Percentiles rank a stretch among this genome's conserved stretches.
phyloP scores from a whole-genome alignment of 106 monocot genomes.

The Acorus calamus region DNA sequence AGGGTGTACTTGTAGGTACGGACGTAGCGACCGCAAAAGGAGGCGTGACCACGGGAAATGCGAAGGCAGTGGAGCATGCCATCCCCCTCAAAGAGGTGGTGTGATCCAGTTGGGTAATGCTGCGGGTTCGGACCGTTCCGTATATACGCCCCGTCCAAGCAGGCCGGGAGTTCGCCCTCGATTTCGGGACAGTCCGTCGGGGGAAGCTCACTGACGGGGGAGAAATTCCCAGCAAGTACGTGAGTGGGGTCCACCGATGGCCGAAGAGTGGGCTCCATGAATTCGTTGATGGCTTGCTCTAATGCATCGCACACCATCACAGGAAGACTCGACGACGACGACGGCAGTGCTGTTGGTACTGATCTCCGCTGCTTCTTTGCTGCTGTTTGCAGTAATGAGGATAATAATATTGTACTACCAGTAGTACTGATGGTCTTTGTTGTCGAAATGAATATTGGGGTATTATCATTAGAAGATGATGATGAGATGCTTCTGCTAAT shows the following conservation, averaged over 20 bases:
- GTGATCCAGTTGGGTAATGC: conserved; percentile 2
- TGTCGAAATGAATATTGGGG: too few relatives aligned
- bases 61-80: conserved; percentile 8
- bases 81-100: conserved; percentile 18
- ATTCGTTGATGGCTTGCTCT: conserved; percentile 7
- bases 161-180: background rate
- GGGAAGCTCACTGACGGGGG: conserved; percentile 9
- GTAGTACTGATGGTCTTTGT: too few relatives aligned
- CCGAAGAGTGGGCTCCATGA: conserved; percentile 8
- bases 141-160: conserved; percentile 9
- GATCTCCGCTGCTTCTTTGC: too few relatives aligned
- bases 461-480: too few relatives aligned
- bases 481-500: too few relatives aligned
- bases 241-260: conserved; percentile 7
- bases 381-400: too few relatives aligned
- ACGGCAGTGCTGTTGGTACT: background rate
- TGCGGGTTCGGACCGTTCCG: conserved; percentile 14
- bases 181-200: conserved; percentile 5
- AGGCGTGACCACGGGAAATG: background rate
- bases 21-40: conserved; percentile 10
- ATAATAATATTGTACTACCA: too few relatives aligned
- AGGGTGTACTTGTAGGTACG: conserved; percentile 8
- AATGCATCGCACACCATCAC: conserved; percentile 2
- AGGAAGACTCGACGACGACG: background rate
- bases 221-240: conserved; percentile 6